A percentile compares a stretch with the other conserved stretches of the same genome.
Evolutionary conservation across 139 green algal genomes (phyloP).

Genomic region (Picochlorum sp.): DNA sequence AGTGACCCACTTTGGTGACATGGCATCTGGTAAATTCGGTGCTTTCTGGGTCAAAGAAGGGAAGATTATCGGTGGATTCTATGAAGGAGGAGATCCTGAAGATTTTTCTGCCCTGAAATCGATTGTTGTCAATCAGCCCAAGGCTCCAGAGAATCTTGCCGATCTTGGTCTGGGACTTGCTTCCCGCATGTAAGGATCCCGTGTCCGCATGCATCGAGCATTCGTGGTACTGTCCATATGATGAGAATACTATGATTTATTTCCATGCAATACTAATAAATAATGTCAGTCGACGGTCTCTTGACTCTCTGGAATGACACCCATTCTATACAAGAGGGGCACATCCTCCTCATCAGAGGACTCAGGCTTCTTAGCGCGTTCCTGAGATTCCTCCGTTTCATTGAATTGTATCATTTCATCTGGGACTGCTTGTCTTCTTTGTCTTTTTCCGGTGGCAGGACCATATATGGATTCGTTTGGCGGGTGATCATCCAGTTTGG

Average conservation of each 20-base stretch:
- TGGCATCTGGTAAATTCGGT: conserved; percentile 64
- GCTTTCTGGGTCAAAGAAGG: conserved; percentile 71
- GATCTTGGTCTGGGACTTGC: conserved; percentile 32
- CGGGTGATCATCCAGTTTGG: conserved; percentile 4
- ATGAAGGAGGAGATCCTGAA: conserved; percentile 63
- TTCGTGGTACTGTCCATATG: too few relatives aligned
- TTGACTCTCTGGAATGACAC: neutral
- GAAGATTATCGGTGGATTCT: conserved; percentile 73
- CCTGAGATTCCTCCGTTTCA: neutral
- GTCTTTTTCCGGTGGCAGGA: neutral
- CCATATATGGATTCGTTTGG: conserved; percentile 6
- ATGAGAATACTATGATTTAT: too few relatives aligned
- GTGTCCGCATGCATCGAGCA: neutral
- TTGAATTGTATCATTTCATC: too few relatives aligned
- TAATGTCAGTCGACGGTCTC: neutral
- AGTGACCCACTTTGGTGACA: conserved; percentile 46
- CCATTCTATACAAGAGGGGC: neutral
- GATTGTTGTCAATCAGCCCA: conserved; percentile 29
- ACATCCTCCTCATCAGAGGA: conserved; percentile 12
- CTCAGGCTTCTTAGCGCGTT: neutral
- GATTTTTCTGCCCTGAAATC: conserved; percentile 64
- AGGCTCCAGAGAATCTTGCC: conserved; percentile 23
- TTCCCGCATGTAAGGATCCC: conserved; percentile 26
- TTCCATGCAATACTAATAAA: too few relatives aligned
- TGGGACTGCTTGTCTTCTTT: neutral